Conservation (phyloP, 179 eudicot species). For the Carnegiea gigantea region DNA sequence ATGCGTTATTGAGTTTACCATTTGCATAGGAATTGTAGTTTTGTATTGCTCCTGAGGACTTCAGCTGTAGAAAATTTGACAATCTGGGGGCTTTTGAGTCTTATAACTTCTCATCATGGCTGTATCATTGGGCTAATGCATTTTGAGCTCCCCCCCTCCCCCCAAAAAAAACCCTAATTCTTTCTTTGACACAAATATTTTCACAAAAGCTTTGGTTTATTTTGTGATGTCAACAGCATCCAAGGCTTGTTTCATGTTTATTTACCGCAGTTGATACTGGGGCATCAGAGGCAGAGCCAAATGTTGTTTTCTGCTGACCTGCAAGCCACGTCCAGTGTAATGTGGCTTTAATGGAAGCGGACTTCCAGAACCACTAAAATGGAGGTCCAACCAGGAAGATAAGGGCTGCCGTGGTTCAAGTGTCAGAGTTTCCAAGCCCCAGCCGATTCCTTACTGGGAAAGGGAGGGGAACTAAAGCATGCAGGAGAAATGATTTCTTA, state of each 20-base stretch:
- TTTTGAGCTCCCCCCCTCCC: too few relatives aligned
- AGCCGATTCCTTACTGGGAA: not conserved
- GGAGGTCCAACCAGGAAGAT: constrained; percentile 28
- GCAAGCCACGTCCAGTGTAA: constrained; percentile 21
- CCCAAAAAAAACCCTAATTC: too few relatives aligned
- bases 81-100: not conserved
- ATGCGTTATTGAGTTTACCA: not conserved
- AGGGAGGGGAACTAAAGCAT: not conserved
- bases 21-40: not conserved
- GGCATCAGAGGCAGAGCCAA: constrained; percentile 28
- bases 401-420: constrained; percentile 7
- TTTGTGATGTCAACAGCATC: not conserved
- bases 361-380: constrained; percentile 33
- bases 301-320: constrained; percentile 43
- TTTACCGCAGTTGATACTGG: constrained; percentile 33
- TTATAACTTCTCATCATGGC: not conserved
- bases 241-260: not conserved
- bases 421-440: constrained; percentile 15
- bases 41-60: not conserved
- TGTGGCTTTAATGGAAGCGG: constrained; percentile 25
- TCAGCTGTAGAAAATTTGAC: not conserved
- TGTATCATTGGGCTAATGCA: too few relatives aligned
- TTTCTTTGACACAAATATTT: too few relatives aligned
- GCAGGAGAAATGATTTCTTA: constrained; percentile 1
- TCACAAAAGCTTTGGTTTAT: too few relatives aligned